Conservation (phyloP, 2,329 filamentous ascomycete species). For the Phyllosticta citriasiana region DNA sequence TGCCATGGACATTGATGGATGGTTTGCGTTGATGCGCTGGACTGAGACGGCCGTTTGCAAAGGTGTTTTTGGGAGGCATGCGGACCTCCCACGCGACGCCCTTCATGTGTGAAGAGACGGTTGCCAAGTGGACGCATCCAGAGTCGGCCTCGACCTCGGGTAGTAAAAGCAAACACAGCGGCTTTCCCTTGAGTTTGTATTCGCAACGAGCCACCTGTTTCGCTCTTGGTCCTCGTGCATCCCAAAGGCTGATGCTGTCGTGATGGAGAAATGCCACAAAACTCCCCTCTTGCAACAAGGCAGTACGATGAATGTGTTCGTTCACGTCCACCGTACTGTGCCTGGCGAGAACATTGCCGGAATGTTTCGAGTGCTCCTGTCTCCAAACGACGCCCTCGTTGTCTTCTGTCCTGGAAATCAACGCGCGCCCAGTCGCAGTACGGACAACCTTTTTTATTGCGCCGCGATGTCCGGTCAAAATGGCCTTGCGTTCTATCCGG, state of each 20-base stretch:
- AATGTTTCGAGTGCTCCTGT: slow-evolving; percentile 44
- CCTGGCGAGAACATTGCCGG: slow-evolving; percentile 48
- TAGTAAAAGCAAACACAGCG: slow-evolving; percentile 68
- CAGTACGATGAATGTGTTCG: slow-evolving; percentile 70
- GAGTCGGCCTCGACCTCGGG: slow-evolving; percentile 52
- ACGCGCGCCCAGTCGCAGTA: slow-evolving; percentile 67
- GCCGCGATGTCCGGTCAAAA: slow-evolving; percentile 77
- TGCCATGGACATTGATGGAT: slow-evolving; percentile 20
- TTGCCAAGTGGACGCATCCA: slow-evolving; percentile 56
- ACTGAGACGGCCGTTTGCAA: slow-evolving; percentile 13
- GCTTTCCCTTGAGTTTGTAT: slow-evolving; percentile 57
- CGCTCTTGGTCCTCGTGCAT: slow-evolving; percentile 54
- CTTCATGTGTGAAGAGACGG: slow-evolving; percentile 65
- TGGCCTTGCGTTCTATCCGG: slow-evolving; percentile 52
- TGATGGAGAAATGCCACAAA: slow-evolving; percentile 75
- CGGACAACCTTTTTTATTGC: slow-evolving; percentile 78
- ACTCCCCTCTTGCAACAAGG: slow-evolving; percentile 63
- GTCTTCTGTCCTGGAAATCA: slow-evolving; percentile 69
- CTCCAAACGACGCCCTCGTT: slow-evolving; percentile 80
- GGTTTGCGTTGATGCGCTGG: neutral
- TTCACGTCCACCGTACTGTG: slow-evolving; percentile 58
- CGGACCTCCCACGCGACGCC: slow-evolving; percentile 74
- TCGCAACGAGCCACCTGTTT: slow-evolving; percentile 46
- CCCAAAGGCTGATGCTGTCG: slow-evolving; percentile 65
- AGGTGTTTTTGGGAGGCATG: slow-evolving; percentile 38